Evolutionary conservation across 495 filamentous ascomycete species (phyloP), one percentile per base, ranked within the genome.

Genomic region (Trichoderma parareesei): DNA sequence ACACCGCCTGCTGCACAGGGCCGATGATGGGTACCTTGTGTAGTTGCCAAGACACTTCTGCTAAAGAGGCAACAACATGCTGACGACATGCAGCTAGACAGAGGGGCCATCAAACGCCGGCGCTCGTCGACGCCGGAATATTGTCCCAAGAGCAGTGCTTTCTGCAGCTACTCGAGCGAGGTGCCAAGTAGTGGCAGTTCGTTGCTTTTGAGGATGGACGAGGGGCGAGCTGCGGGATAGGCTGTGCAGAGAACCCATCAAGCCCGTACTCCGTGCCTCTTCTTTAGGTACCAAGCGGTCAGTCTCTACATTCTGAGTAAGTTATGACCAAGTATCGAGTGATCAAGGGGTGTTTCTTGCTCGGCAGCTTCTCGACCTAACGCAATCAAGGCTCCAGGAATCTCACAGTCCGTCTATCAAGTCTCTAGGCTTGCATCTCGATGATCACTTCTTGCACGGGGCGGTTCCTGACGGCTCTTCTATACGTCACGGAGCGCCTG

Each of bases 81-180:
- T 57, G 53, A 57, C 53, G 18, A n/a, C 11, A 57, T 57, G 53
- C 53, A 57, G 53, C 53, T 57, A 57, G 27, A 27, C 27, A 27
- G 27, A 38, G 18, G 9, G 53, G 16, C 10, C 53, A 2, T 0
- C 44, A 20, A 35, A 13, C 53, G 53, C 53, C 53, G 11, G 27
- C 53, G 13, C 53, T 57, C 11, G 33, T 13, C 53, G 18, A 14
- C 3, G 18, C 33, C 33, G 18, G 8, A 57, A 37, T 49, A 49
- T 6, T 18, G 6, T 41, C 6, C 46, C 46, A 18, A 49, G 46
- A 7, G 40, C 40, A 6, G 27, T 41, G 6, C n/a, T n/a, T 7
- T 49, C n/a, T 49, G 46, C 46, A 9, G 46, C 46, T 49, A 49
- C 9, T n/a, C n/a, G n/a, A n/a, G 16, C 5, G 46, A 27, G 2